A percentile compares a stretch with the other conserved stretches of the same genome.
Evolutionary conservation across 2,329 filamentous ascomycete species (phyloP).

Genomic region (Mariannaea sp.): DNA sequence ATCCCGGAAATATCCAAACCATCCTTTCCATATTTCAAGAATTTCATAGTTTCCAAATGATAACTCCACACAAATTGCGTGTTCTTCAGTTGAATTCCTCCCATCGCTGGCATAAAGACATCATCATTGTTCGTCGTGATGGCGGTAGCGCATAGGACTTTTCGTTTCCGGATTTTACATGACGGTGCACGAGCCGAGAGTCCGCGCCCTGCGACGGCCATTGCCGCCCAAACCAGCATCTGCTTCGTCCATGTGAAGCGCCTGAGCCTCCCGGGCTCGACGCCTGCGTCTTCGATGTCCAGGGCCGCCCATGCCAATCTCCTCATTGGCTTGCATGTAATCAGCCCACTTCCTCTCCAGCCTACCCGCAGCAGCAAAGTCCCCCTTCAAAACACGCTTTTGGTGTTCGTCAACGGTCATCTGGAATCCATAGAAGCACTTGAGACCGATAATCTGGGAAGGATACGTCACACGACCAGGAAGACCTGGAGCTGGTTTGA

Average conservation of each 20-base stretch:
- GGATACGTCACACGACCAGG: constrained; percentile 62
- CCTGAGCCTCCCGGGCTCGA: constrained; percentile 79
- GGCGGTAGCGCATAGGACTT: neutral
- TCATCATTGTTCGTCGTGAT: neutral
- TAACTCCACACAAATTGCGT: constrained; percentile 10
- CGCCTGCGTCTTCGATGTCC: constrained; percentile 72
- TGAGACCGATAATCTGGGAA: constrained; percentile 80
- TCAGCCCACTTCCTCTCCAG: constrained; percentile 91
- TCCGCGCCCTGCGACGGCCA: constrained; percentile 66
- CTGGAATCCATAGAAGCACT: constrained; percentile 95
- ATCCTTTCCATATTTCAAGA: constrained; percentile 3
- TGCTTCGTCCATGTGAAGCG: constrained; percentile 80
- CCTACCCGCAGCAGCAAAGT: constrained; percentile 73
- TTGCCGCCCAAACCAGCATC: constrained; percentile 62
- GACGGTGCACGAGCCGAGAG: constrained; percentile 63
- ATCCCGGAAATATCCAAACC: no score
- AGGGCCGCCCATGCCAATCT: constrained; percentile 71
- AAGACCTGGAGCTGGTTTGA: constrained; percentile 56
- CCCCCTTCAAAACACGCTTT: constrained; percentile 79
- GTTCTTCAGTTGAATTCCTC: neutral
- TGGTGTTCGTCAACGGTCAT: constrained; percentile 93
- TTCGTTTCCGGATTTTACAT: constrained; percentile 56
- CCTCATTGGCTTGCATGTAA: constrained; percentile 91
- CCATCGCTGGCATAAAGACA: neutral
- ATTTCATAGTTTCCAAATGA: neutral